phyloP scores from a whole-genome alignment of 2,329 filamentous ascomycete species.

The Colletotrichum sp. region DNA sequence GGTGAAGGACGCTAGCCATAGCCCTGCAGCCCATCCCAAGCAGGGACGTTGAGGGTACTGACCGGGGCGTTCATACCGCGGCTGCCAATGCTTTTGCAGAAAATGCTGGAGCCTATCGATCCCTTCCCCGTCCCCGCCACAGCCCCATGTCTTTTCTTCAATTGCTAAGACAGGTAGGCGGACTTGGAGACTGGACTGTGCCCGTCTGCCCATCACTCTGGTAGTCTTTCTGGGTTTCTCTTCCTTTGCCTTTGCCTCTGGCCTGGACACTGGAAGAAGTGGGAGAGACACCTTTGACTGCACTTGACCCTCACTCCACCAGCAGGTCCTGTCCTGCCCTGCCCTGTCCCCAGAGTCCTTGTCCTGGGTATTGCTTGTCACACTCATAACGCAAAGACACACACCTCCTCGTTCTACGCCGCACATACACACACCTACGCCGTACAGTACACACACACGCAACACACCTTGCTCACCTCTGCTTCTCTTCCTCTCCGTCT shows the following conservation, averaged over 20 bases:
- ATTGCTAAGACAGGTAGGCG: background rate
- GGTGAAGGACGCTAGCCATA: slow-evolving; percentile 2
- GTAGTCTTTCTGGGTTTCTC: background rate
- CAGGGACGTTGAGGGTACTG: slow-evolving; percentile 18
- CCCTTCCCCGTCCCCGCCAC: slow-evolving; percentile 33
- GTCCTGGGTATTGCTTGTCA: background rate
- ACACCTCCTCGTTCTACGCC: background rate
- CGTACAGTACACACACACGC: background rate
- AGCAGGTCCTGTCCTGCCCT: background rate
- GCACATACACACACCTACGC: background rate
- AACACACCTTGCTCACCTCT: background rate
- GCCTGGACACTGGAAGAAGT: background rate
- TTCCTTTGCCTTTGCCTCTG: background rate
- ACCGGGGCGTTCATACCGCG: background rate
- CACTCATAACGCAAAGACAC: background rate
- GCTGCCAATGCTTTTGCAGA: slow-evolving; percentile 19
- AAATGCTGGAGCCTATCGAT: slow-evolving; percentile 33
- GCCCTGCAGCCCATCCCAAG: slow-evolving; percentile 12
- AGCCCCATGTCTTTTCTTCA: slow-evolving; percentile 20
- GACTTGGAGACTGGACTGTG: background rate
- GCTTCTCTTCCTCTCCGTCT: background rate
- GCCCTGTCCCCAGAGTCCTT: background rate
- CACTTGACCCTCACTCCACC: background rate
- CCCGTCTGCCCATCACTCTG: slow-evolving; percentile 6
- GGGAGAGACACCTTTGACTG: background rate